Evolutionary conservation across 1,284 basidiomycete genomes (phyloP).

Genomic region (Phenoliferia sp.): DNA sequence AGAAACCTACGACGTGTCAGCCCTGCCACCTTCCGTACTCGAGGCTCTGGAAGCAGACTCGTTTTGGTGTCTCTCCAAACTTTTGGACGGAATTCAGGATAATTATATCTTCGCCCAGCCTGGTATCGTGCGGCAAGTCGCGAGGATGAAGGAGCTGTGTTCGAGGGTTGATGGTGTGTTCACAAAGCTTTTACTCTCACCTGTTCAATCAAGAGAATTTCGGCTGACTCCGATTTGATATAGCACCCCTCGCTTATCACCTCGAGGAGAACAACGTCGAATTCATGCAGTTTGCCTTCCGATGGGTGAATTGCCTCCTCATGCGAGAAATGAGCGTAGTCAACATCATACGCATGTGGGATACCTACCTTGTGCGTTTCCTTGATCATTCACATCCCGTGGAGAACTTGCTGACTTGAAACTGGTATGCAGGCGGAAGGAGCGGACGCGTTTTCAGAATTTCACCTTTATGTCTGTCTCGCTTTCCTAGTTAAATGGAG

Average conservation of each 20-base stretch:
- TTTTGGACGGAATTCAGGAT: constrained; percentile 93
- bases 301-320: constrained; percentile 97
- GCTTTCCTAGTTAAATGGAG: constrained; percentile 91
- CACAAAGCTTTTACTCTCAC: neutral
- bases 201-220: neutral
- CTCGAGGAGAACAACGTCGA: constrained; percentile 85
- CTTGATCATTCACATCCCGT: constrained; percentile 8
- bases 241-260: constrained; percentile 75
- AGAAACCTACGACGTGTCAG: constrained; percentile 72
- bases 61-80: constrained; percentile 91
- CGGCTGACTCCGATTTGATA: neutral
- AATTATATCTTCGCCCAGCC: constrained; percentile 94
- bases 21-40: constrained; percentile 64
- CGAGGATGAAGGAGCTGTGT: constrained; percentile 86
- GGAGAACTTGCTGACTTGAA: neutral
- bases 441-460: constrained; percentile 90
- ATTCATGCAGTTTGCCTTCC: constrained; percentile 97
- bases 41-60: constrained; percentile 88
- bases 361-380: constrained; percentile 83
- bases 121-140: constrained; percentile 85
- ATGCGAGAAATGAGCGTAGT: constrained; percentile 94
- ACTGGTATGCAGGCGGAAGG: constrained; percentile 69
- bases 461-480: constrained; percentile 92
- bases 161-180: constrained; percentile 78
- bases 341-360: constrained; percentile 97